Conservation (phyloP, 2,329 filamentous ascomycete species). For the Dissoconium aciculare region DNA sequence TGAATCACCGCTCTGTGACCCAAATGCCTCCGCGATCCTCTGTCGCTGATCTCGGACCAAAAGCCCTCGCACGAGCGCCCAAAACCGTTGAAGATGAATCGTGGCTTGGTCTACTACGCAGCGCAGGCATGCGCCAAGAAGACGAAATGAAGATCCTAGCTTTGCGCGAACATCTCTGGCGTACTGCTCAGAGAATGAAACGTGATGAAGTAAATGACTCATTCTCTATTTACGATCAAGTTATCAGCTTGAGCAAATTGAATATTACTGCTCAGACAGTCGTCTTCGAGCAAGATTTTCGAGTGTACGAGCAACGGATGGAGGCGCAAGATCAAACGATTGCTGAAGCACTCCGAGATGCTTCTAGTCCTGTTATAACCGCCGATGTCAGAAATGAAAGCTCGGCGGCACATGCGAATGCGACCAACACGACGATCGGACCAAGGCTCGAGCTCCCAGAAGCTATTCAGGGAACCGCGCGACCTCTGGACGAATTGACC, state of each 20-base stretch:
- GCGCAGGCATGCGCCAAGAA: constrained; percentile 64
- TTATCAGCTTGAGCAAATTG: constrained; percentile 60
- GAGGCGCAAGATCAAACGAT: constrained; percentile 44
- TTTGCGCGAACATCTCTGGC: constrained; percentile 82
- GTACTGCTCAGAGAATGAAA: constrained; percentile 56
- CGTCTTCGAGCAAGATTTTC: constrained; percentile 68
- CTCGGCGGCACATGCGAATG: not conserved
- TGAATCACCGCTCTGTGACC: constrained; percentile 36
- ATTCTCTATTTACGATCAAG: constrained; percentile 41
- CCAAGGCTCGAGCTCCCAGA: not conserved
- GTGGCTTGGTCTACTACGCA: constrained; percentile 75
- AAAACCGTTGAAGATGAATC: constrained; percentile 89
- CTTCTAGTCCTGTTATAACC: constrained; percentile 25
- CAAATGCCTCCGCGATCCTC: constrained; percentile 43
- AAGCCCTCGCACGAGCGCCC: constrained; percentile 46
- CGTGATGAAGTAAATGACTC: constrained; percentile 36
- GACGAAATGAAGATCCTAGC: constrained; percentile 83
- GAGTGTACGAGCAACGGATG: constrained; percentile 30
- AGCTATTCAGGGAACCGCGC: not conserved
- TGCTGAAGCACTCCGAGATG: constrained; percentile 78
- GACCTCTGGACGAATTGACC: constrained; percentile 10
- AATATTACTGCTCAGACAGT: constrained; percentile 75
- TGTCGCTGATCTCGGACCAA: constrained; percentile 41
- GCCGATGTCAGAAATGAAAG: constrained; percentile 1
- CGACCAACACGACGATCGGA: not conserved